Evolutionary conservation across 352 stramenopile genomes (phyloP).

Genomic region (Pythium utonaiense): DNA sequence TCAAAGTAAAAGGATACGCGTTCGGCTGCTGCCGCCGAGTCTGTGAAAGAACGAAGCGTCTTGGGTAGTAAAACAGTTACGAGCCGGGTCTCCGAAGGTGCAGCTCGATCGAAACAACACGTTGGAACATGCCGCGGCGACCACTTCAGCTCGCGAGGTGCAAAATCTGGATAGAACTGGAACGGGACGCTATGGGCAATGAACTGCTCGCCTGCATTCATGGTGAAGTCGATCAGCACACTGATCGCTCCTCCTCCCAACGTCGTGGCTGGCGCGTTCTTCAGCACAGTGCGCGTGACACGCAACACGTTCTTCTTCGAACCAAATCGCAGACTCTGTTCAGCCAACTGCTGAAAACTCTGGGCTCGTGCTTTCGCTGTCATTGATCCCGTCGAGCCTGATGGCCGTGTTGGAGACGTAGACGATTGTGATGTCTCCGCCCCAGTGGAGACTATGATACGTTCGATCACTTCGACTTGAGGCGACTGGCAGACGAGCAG

Average conservation of each 20-base stretch:
- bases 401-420: not conserved
- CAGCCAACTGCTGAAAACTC: constrained; percentile 54
- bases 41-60: constrained; percentile 34
- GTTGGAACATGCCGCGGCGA: constrained; percentile 52
- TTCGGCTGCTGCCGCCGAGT: constrained; percentile 32
- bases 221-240: constrained; percentile 67
- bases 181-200: constrained; percentile 69
- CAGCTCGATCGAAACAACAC: constrained; percentile 32
- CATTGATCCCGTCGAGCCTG: constrained; percentile 1
- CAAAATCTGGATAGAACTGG: constrained; percentile 54
- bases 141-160: constrained; percentile 48
- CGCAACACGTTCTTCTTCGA: constrained; percentile 11
- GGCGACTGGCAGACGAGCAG: constrained; percentile 62
- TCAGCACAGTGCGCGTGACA: constrained; percentile 24
- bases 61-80: constrained; percentile 53
- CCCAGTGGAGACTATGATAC: constrained; percentile 13
- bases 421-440: not conserved
- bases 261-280: constrained; percentile 9
- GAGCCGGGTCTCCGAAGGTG: constrained; percentile 37
- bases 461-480: constrained; percentile 54
- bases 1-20: constrained; percentile 62
- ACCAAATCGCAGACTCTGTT: constrained; percentile 36
- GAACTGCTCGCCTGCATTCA: constrained; percentile 75
- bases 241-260: constrained; percentile 23
- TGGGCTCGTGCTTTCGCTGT: constrained; percentile 41